Percentiles rank a stretch among this genome's conserved stretches.
These are phyloP conservation scores for Phyllosticta capitalensis DNA, from an alignment of 2,329 filamentous ascomycete genomes.

Conservation along the genomic window DNA sequence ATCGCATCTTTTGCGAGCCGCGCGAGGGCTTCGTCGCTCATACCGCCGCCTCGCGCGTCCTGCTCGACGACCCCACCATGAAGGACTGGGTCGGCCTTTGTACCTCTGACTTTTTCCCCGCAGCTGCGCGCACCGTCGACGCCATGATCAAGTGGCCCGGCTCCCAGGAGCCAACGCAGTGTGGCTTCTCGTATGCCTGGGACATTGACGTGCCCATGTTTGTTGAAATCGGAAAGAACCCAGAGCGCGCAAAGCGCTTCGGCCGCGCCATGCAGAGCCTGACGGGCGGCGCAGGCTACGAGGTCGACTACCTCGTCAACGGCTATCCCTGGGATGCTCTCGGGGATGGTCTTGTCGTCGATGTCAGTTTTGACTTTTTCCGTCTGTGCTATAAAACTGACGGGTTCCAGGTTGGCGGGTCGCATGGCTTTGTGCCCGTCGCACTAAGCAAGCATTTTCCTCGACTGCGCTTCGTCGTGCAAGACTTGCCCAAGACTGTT, in stretches of 20 bases:
- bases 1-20: conserved; percentile 34
- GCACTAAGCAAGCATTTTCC: conserved; percentile 11
- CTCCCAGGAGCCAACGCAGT: conserved; percentile 13
- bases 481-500: conserved; percentile 15
- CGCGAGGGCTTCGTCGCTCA: conserved; percentile 31
- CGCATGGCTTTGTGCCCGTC: conserved; percentile 13
- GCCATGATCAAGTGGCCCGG: conserved; percentile 11
- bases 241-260: conserved; percentile 12
- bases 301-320: conserved; percentile 12
- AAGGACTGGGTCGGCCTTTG: conserved; percentile 13
- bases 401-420: conserved; percentile 13
- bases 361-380: conserved; percentile 7
- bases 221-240: conserved; percentile 11
- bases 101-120: conserved; percentile 13
- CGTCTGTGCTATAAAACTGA: neutral
- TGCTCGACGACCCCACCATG: conserved; percentile 12
- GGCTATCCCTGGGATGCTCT: conserved; percentile 13
- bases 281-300: conserved; percentile 13
- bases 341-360: conserved; percentile 12
- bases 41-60: conserved; percentile 19
- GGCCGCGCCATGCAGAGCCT: conserved; percentile 12
- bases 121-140: conserved; percentile 11
- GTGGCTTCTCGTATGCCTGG: conserved; percentile 9
- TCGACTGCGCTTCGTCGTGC: conserved; percentile 13
- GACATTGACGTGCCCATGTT: conserved; percentile 14